These are phyloP conservation scores for Rhizopus microsporus DNA, from an alignment of 371 early-diverging fungal genomes.

Conservation along the genomic window DNA sequence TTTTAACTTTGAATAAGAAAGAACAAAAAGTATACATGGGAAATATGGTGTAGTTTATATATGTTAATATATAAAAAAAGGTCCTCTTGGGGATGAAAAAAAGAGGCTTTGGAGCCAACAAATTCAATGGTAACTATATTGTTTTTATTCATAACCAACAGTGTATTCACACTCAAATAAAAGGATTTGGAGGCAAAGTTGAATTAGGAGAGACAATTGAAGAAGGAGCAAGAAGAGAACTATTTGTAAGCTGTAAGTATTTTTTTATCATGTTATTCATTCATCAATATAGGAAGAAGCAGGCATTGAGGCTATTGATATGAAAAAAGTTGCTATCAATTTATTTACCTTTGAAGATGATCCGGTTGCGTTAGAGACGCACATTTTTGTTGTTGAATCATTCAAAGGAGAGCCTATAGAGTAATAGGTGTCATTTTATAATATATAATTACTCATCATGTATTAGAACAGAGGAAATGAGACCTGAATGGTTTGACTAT, in stretches of 20 bases:
- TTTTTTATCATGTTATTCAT: not conserved
- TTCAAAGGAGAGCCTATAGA: slow-evolving; percentile 59
- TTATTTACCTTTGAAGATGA: slow-evolving; percentile 61
- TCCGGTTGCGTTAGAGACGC: slow-evolving; percentile 55
- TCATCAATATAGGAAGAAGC: slow-evolving; percentile 54
- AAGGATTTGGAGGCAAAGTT: slow-evolving; percentile 74
- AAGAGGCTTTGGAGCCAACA: slow-evolving; percentile 69
- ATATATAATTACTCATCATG: not conserved
- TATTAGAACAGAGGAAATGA: slow-evolving; percentile 63
- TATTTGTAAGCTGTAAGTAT: slow-evolving; percentile 40
- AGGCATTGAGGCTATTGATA: slow-evolving; percentile 45
- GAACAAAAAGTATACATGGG: slow-evolving; percentile 25
- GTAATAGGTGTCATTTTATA: slow-evolving; percentile 28
- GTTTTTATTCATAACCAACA: not conserved
- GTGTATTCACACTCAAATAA: not conserved
- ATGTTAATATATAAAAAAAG: slow-evolving; percentile 17
- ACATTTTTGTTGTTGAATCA: slow-evolving; percentile 49
- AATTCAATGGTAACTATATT: slow-evolving; percentile 57
- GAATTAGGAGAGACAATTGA: slow-evolving; percentile 66
- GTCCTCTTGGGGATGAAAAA: slow-evolving; percentile 76
- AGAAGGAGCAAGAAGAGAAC: slow-evolving; percentile 66
- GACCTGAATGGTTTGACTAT: slow-evolving; percentile 60
- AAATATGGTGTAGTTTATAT: not conserved
- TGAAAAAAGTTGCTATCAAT: slow-evolving; percentile 56
- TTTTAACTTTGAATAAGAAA: slow-evolving; percentile 28